Evolutionary conservation across 108 stramenopile species (phyloP).

Genomic region (Discostella stelligeroides): DNA sequence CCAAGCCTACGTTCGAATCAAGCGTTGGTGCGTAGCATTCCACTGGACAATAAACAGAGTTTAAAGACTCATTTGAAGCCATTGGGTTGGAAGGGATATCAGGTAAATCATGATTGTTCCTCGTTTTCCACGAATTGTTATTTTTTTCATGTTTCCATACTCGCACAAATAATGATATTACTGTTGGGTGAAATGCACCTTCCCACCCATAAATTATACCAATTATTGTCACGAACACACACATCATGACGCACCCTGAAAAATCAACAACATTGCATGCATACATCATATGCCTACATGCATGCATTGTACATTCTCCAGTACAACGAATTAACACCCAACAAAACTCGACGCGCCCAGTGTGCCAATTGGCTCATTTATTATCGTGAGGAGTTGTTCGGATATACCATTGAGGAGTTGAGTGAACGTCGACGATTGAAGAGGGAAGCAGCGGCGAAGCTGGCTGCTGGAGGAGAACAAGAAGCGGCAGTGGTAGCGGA

Average conservation of each 20-base stretch:
- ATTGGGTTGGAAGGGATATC: slow-evolving; percentile 85
- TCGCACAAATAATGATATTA: no score
- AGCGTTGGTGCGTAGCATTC: slow-evolving; percentile 74
- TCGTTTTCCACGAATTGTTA: no score
- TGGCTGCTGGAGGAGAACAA: slow-evolving; percentile 39
- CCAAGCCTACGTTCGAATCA: slow-evolving; percentile 81
- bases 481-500: neutral
- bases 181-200: no score
- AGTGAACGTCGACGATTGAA: slow-evolving; percentile 57
- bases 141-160: no score
- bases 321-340: slow-evolving; percentile 91
- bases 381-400: slow-evolving; percentile 87
- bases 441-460: slow-evolving; percentile 59
- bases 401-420: slow-evolving; percentile 87
- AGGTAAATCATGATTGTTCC: no score
- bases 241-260: no score
- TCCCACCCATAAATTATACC: no score
- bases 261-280: no score
- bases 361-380: slow-evolving; percentile 91
- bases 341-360: slow-evolving; percentile 94
- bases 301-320: no score
- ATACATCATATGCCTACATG: no score
- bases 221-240: no score
- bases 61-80: slow-evolving; percentile 78
- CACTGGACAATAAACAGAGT: slow-evolving; percentile 80